Evolutionary conservation across 2,329 filamentous ascomycete genomes (phyloP).

Genomic region (Venturia carpophila): DNA sequence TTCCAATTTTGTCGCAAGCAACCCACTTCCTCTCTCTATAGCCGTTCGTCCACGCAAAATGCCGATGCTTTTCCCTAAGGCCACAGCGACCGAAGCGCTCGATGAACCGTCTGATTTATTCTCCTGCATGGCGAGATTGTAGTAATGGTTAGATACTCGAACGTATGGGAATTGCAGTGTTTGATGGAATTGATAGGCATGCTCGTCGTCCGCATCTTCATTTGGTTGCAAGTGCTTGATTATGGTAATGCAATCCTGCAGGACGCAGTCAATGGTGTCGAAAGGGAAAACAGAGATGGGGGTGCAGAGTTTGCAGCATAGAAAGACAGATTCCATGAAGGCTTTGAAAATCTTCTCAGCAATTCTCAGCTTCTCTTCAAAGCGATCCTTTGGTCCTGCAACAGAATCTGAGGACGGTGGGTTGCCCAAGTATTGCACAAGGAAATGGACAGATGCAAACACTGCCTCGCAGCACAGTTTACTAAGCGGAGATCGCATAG

Average conservation of each 20-base stretch:
- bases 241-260: conserved; percentile 29
- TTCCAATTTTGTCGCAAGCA: conserved; percentile 58
- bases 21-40: conserved; percentile 51
- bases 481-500: neutral
- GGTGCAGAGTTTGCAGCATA: conserved; percentile 28
- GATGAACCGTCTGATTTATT: conserved; percentile 38
- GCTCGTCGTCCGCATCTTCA: neutral
- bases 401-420: conserved; percentile 22
- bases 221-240: conserved; percentile 26
- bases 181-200: conserved; percentile 9
- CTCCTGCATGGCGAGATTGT: conserved; percentile 50
- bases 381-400: conserved; percentile 21
- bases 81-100: conserved; percentile 44
- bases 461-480: conserved; percentile 10
- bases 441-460: conserved; percentile 12
- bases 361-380: conserved; percentile 24
- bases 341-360: conserved; percentile 27
- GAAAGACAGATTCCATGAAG: conserved; percentile 30
- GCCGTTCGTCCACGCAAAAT: conserved; percentile 48
- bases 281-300: conserved; percentile 24
- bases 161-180: conserved; percentile 36
- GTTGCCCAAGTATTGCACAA: conserved; percentile 6
- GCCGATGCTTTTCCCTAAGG: conserved; percentile 57
- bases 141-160: conserved; percentile 66
- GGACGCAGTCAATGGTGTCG: conserved; percentile 27